Evolutionary conservation across 2,329 filamentous ascomycete species (phyloP).

Genomic region (Alternaria gansuensis): DNA sequence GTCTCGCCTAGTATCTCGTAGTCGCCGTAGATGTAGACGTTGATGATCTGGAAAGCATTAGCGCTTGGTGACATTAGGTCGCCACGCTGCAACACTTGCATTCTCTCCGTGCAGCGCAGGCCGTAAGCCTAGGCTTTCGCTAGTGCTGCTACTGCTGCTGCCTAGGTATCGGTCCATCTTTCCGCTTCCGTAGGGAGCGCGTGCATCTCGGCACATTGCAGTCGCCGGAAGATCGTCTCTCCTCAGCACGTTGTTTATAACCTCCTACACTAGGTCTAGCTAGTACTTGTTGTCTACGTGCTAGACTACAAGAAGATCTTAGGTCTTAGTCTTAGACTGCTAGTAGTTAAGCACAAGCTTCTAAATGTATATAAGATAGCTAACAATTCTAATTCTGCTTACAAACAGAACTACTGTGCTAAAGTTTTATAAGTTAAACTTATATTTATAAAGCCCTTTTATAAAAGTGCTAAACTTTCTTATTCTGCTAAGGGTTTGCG

Average conservation of each 20-base stretch:
- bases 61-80: background rate
- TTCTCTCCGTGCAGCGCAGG: slow-evolving; percentile 20
- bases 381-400: slow-evolving; percentile 27
- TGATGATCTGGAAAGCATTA: slow-evolving; percentile 22
- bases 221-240: slow-evolving; percentile 12
- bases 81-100: slow-evolving; percentile 11
- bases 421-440: slow-evolving; percentile 23
- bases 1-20: slow-evolving; percentile 16
- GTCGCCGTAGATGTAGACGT: slow-evolving; percentile 26
- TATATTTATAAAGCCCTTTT: slow-evolving; percentile 24
- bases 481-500: slow-evolving; percentile 1
- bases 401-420: slow-evolving; percentile 27
- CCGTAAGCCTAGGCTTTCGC: slow-evolving; percentile 12
- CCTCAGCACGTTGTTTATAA: slow-evolving; percentile 19
- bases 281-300: slow-evolving; percentile 20
- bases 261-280: slow-evolving; percentile 16
- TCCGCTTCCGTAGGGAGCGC: background rate
- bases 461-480: slow-evolving; percentile 13
- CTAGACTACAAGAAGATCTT: slow-evolving; percentile 28
- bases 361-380: slow-evolving; percentile 24
- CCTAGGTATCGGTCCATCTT: slow-evolving; percentile 12
- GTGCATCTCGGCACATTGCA: background rate
- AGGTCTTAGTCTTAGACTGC: slow-evolving; percentile 22
- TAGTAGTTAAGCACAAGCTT: slow-evolving; percentile 20
- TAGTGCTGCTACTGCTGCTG: slow-evolving; percentile 10